Evolutionary conservation across 139 green algal genomes (phyloP), one percentile per base, ranked within the genome.

Genomic region (Yamagishiella unicocca): DNA sequence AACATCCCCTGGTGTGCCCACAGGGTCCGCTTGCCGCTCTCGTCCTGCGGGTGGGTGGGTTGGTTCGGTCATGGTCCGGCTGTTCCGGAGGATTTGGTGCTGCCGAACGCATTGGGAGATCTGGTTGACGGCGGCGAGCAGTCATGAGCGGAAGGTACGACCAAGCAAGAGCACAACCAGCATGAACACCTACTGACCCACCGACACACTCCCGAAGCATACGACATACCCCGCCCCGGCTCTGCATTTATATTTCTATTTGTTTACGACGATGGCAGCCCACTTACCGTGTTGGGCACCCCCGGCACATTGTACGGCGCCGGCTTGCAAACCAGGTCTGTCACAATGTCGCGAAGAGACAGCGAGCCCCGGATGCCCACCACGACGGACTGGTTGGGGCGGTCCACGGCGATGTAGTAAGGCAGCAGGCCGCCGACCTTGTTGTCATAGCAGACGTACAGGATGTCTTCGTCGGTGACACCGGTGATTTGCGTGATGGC

Each of bases 321-420:
- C 17, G 70, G 66, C 68, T 67, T 73, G 42, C 75, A 87, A 66
- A 76, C 22, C 45, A 91, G 86, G 72, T 91, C 90, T 50, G 91
- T 94, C 4, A 94, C 77, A 27, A 89, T 62, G 53, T 94, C 91
- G 38, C 53, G n/a, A 8, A 92, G 64, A 25, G 85, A 90, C n/a
- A 90, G 64, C 21, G 82, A 89, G 50, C 91, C 91, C 24, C 91
- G 82, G 17, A 94, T 66, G 8, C 74, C 78, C 25, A 94, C 55
- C 55, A 94, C 91, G 8, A 93, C 35, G 37, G 58, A 67, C 2
- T 19, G 55, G 21, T 53, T 50, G 4, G 25, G 33, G 24, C 64
- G 50, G 38, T 91, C 88, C 31, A 91, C 35, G 7, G 71, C 82
- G n/a, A 91, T 67, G 42, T 82, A 88, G 74, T 91, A 91, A 10